Percentiles rank a stretch among this genome's conserved stretches.
Conservation (phyloP, 108 stramenopile species). For the Heterococcus sp. region DNA sequence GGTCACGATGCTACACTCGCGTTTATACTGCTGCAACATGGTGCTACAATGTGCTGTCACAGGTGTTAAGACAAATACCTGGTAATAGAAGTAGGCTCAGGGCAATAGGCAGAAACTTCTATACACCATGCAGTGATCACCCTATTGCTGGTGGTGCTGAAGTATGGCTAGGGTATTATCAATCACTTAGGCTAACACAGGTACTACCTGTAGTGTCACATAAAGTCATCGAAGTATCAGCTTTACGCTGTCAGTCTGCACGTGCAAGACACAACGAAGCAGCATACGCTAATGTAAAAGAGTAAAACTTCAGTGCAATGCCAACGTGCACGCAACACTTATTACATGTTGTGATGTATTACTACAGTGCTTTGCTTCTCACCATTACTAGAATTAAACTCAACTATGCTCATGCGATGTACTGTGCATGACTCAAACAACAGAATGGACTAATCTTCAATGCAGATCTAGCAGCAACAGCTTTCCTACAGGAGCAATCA, state of each 20-base stretch:
- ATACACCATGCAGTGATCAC: constrained; percentile 8
- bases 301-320: too few relatives aligned
- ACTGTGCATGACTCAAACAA: too few relatives aligned
- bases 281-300: too few relatives aligned
- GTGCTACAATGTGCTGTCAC: constrained; percentile 30
- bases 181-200: constrained; percentile 37
- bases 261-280: too few relatives aligned
- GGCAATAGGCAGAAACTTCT: constrained; percentile 37
- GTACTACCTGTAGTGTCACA: background rate
- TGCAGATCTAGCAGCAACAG: background rate
- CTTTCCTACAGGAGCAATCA: background rate
- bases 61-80: too few relatives aligned
- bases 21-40: constrained; percentile 30
- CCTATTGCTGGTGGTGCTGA: constrained; percentile 40
- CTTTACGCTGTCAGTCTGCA: too few relatives aligned
- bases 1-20: constrained; percentile 22
- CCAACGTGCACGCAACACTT: too few relatives aligned
- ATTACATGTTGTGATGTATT: too few relatives aligned
- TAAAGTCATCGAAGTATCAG: background rate
- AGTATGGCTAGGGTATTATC: constrained; percentile 48
- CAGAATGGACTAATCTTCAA: background rate
- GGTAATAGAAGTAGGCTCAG: constrained; percentile 32
- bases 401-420: too few relatives aligned
- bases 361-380: too few relatives aligned
- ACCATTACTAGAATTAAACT: too few relatives aligned